Conservation (phyloP, 495 filamentous ascomycete genomes). For the Bathelium albidoporum region DNA sequence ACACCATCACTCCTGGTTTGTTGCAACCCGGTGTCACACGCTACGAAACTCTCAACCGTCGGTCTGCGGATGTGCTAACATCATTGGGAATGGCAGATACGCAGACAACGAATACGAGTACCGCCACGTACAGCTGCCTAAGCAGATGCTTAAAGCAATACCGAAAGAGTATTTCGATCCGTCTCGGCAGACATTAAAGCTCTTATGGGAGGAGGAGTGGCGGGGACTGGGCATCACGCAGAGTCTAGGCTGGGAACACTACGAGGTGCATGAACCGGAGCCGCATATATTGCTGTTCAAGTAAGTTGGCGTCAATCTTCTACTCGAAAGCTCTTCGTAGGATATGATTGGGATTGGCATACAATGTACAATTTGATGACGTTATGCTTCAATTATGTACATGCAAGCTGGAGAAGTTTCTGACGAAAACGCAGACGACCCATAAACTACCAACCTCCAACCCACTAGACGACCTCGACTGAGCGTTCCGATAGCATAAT, state of each 20-base stretch:
- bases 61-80: too few species aligned
- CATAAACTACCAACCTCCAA: constrained; percentile 74
- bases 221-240: constrained; percentile 92
- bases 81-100: constrained; percentile 51
- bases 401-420: too few species aligned
- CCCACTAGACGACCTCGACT: constrained; percentile 17
- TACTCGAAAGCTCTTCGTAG: too few species aligned
- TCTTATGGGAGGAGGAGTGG: constrained; percentile 98
- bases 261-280: constrained; percentile 97
- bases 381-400: too few species aligned
- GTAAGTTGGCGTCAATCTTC: constrained; percentile 52
- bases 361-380: not conserved
- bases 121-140: constrained; percentile 92
- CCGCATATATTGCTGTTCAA: constrained; percentile 98
- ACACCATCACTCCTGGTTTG: not conserved
- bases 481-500: not conserved
- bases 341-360: too few species aligned
- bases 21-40: too few species aligned
- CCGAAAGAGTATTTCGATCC: constrained; percentile 91
- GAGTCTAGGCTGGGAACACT: constrained; percentile 98
- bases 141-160: constrained; percentile 94
- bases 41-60: too few species aligned
- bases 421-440: constrained; percentile 50
- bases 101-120: constrained; percentile 84
- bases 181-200: constrained; percentile 81